These are phyloP conservation scores for Cercophora sp. DNA, from an alignment of 495 filamentous ascomycete genomes.

Conservation along the genomic window DNA sequence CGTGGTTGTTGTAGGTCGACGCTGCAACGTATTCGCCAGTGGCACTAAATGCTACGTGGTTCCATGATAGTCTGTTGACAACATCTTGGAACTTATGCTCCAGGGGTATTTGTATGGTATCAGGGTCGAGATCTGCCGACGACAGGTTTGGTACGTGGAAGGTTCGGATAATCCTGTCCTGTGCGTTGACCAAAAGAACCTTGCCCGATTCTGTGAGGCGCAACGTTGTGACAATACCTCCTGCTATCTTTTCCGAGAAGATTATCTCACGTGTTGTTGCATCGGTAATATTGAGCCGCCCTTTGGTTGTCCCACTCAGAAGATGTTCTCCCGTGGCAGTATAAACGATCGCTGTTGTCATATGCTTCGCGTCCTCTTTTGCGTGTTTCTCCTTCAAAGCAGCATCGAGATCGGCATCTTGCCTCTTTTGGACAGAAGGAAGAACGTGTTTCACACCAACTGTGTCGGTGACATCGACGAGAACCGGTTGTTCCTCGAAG, in stretches of 20 bases:
- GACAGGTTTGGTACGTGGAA: constrained; percentile 59
- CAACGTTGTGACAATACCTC: constrained; percentile 82
- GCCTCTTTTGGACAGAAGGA: constrained; percentile 73
- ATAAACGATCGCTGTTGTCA: constrained; percentile 87
- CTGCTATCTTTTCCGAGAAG: constrained; percentile 80
- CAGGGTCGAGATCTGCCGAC: constrained; percentile 53
- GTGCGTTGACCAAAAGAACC: constrained; percentile 82
- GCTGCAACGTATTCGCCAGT: constrained; percentile 91
- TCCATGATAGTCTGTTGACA: constrained; percentile 91
- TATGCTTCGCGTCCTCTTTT: constrained; percentile 86
- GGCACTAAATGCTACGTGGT: constrained; percentile 88
- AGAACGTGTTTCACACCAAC: constrained; percentile 68
- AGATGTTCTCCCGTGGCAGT: constrained; percentile 80
- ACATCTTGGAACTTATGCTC: constrained; percentile 99
- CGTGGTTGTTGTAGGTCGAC: constrained; percentile 92
- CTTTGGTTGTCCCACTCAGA: constrained; percentile 86
- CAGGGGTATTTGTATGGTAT: constrained; percentile 77
- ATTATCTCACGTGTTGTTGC: constrained; percentile 72
- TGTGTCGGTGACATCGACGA: constrained; percentile 71
- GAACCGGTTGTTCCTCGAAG: constrained; percentile 85
- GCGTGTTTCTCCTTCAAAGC: constrained; percentile 75
- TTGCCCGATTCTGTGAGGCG: constrained; percentile 78
- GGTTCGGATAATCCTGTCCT: constrained; percentile 88
- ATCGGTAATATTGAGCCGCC: constrained; percentile 91
- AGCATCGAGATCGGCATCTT: constrained; percentile 59